These are phyloP conservation scores for Stemphylium beticola DNA, from an alignment of 2,329 filamentous ascomycete species.

Conservation along the genomic window DNA sequence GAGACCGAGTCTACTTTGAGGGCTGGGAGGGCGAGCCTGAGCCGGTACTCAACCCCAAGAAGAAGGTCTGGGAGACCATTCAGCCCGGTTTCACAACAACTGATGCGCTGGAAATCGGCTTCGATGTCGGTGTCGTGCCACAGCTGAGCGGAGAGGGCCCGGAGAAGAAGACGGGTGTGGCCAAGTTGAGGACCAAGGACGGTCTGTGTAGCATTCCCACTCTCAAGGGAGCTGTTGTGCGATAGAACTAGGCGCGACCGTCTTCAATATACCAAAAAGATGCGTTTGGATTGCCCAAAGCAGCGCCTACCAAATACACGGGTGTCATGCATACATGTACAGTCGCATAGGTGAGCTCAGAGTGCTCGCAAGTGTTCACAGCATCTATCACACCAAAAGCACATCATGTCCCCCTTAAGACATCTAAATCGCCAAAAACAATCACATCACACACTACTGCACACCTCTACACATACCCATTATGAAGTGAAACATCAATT, in stretches of 20 bases:
- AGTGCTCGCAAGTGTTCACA: neutral
- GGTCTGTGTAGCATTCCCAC: conserved; percentile 83
- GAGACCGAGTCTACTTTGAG: conserved; percentile 90
- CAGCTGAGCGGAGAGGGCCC: conserved; percentile 74
- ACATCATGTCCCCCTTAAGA: neutral
- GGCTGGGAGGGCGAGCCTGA: conserved; percentile 95
- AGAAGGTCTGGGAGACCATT: conserved; percentile 98
- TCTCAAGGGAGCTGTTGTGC: conserved; percentile 79
- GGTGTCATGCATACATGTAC: neutral
- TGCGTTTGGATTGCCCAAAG: neutral
- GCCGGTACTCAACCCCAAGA: conserved; percentile 95
- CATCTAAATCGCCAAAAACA: neutral
- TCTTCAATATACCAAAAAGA: neutral
- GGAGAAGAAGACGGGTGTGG: conserved; percentile 61
- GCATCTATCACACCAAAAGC: too few relatives aligned
- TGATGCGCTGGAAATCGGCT: conserved; percentile 78
- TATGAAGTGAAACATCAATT: conserved; percentile 11
- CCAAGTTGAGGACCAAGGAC: conserved; percentile 76
- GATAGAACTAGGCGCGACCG: conserved; percentile 58
- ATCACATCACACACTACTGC: neutral
- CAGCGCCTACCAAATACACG: neutral
- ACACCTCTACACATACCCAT: neutral
- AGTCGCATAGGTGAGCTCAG: neutral
- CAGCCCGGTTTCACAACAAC: conserved; percentile 96
- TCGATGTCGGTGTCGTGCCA: conserved; percentile 79